Evolutionary conservation across 1,139 yeast genomes (phyloP).

Genomic region (Hyphopichia pseudoburtonii): DNA sequence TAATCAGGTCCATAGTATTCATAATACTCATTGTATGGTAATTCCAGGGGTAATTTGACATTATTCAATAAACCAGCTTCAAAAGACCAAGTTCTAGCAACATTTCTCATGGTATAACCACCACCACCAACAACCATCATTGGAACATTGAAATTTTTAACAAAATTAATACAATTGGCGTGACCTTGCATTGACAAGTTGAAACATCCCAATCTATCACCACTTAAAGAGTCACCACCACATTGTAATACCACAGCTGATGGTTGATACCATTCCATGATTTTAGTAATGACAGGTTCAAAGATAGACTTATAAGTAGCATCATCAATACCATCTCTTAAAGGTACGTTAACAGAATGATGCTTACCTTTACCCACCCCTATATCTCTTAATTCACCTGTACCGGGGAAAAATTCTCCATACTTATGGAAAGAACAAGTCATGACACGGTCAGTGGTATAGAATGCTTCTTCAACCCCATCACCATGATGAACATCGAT

Average conservation of each 20-base stretch:
- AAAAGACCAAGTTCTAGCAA: slow-evolving; percentile 93
- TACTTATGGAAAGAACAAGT: slow-evolving; percentile 96
- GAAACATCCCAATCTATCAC: slow-evolving; percentile 90
- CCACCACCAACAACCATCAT: slow-evolving; percentile 96
- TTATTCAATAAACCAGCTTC: slow-evolving; percentile 89
- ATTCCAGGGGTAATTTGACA: slow-evolving; percentile 72
- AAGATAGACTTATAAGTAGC: slow-evolving; percentile 81
- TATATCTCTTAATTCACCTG: slow-evolving; percentile 85
- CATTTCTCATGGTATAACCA: slow-evolving; percentile 97
- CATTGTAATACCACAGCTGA: slow-evolving; percentile 88
- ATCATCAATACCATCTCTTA: slow-evolving; percentile 92
- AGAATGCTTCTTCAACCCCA: slow-evolving; percentile 97
- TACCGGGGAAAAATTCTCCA: slow-evolving; percentile 96
- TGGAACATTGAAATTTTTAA: slow-evolving; percentile 84
- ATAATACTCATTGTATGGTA: slow-evolving; percentile 94
- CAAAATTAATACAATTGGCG: slow-evolving; percentile 90
- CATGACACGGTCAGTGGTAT: slow-evolving; percentile 95
- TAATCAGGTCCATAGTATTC: slow-evolving; percentile 98
- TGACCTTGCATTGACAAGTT: slow-evolving; percentile 91
- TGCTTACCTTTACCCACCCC: slow-evolving; percentile 91
- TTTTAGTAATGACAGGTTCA: slow-evolving; percentile 79
- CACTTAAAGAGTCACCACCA: slow-evolving; percentile 92
- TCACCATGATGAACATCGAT: slow-evolving; percentile 98
- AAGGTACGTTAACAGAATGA: slow-evolving; percentile 84
- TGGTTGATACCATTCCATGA: slow-evolving; percentile 93